Base-by-base conservation (phyloP, 179 eudicot species). In the Actinidia arguta region DNA sequence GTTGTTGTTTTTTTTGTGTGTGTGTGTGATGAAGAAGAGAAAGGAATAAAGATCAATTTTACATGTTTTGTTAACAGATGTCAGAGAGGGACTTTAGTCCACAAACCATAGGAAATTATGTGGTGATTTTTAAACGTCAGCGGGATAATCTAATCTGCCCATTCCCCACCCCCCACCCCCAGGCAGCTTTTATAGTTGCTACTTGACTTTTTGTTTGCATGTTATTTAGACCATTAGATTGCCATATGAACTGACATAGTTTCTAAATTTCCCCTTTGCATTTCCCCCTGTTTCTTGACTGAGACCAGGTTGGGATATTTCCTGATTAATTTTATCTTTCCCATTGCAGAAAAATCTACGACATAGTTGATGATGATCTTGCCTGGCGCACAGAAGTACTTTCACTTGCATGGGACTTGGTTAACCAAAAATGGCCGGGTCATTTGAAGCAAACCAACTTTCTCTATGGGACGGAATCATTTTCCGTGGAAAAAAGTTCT, bases 301-400 rank as follows among this genome's bases (percentile, higher is more conserved):
- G 42, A 39, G 8, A 8, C 54, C 24, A 58, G 24, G 24, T 58
- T 8, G 63, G 24, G 63, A 4, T 58, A 12, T 51, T 73, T 73
- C n/a, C 25, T 24, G n/a, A 50, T 4, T 55, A 36, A 47, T 50
- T 75, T 51, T 55, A 14, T 52, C 42, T 69, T 47, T 75, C 44
- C 7, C 25, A 18, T 27, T 62, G 58, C 91, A 92, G 98, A 85
- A 86, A 82, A 71, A 86, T 87, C 27, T 94, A 91, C 85, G 94
- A 95, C 75, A 48, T 92, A 51, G 98, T 94, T 25, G 99, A 94
- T 71, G 99, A 95, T 88, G 95, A 95, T 80, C 98, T 98, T 48
- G 92, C 98, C 61, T 85, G 95, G 50, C 87, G 99, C 73, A 79
- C 46, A 4, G 92, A 90, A 87, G 98, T 95, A 75, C 90, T 94